phyloP scores from a whole-genome alignment of 176 grass and related monocot genomes.

The Themeda triandra region DNA sequence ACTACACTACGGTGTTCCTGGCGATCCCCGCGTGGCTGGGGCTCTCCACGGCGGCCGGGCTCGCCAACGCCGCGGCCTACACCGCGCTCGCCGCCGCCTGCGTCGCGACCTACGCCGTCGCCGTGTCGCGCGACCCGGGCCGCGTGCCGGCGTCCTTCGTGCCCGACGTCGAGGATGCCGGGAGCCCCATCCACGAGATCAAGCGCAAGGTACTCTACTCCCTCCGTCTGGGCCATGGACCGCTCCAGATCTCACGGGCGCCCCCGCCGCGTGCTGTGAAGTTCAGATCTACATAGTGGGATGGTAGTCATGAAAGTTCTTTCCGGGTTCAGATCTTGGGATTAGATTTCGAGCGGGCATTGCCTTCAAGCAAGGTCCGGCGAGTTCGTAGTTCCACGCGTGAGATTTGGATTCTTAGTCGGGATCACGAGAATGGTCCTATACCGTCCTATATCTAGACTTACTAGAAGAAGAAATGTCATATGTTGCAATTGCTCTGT shows the following conservation, averaged over 20 bases:
- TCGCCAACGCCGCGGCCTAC: conserved; percentile 65
- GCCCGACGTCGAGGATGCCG: conserved; percentile 69
- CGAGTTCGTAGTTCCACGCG: not conserved
- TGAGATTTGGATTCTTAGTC: conserved; percentile 17
- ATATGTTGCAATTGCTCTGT: not conserved
- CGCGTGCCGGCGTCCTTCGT: conserved; percentile 80
- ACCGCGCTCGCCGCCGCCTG: conserved; percentile 54
- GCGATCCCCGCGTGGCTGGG: conserved; percentile 80
- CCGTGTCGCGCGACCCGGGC: conserved; percentile 77
- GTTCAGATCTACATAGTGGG: conserved; percentile 9
- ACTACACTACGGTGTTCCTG: conserved; percentile 90
- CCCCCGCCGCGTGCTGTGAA: conserved; percentile 7
- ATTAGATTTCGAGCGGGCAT: conserved; percentile 9
- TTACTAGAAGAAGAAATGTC: not conserved
- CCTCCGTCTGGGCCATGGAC: not conserved
- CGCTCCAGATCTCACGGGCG: conserved; percentile 30
- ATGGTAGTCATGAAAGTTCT: not conserved
- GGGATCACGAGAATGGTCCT: not conserved
- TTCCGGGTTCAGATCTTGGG: not conserved
- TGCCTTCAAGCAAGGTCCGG: conserved; percentile 9
- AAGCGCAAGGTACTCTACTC: conserved; percentile 67
- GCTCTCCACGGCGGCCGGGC: conserved; percentile 58
- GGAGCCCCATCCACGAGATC: conserved; percentile 74
- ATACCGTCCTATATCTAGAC: not conserved
- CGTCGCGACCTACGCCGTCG: conserved; percentile 60